A percentile compares a stretch with the other conserved stretches of the same genome.
These are phyloP conservation scores for Xylariomycetidae sp. DNA, from an alignment of 2,329 filamentous ascomycete species.

Conservation along the genomic window DNA sequence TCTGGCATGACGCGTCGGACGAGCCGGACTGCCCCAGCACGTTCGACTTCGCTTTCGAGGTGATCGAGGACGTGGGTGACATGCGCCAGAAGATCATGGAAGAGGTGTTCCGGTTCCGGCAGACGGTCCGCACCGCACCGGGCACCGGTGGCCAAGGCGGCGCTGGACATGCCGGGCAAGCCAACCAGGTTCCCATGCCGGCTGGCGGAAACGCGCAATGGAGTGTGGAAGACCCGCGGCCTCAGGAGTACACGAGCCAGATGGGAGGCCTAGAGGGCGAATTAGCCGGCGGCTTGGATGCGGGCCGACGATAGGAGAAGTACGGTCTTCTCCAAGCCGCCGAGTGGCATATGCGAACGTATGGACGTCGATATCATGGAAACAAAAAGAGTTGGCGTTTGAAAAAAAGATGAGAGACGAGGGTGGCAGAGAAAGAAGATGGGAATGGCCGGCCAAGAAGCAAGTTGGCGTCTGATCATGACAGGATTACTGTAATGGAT, in stretches of 20 bases:
- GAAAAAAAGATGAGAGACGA: too few relatives aligned
- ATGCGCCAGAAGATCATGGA: slow-evolving; percentile 97
- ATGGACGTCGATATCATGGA: too few relatives aligned
- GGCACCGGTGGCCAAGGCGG: slow-evolving; percentile 26
- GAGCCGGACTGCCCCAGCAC: slow-evolving; percentile 89
- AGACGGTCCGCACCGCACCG: slow-evolving; percentile 47
- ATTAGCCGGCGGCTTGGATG: slow-evolving; percentile 55
- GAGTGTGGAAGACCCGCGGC: slow-evolving; percentile 54
- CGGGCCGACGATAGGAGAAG: slow-evolving; percentile 23
- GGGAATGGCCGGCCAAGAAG: too few relatives aligned
- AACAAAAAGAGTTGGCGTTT: too few relatives aligned
- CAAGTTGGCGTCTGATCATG: too few relatives aligned
- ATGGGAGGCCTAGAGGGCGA: slow-evolving; percentile 51
- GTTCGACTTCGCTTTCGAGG: slow-evolving; percentile 97
- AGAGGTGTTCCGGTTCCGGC: slow-evolving; percentile 85
- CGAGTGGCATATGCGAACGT: too few relatives aligned
- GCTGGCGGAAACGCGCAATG: slow-evolving; percentile 42
- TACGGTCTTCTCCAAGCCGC: not conserved
- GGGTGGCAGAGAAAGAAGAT: too few relatives aligned
- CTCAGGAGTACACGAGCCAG: slow-evolving; percentile 49
- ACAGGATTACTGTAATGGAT: too few relatives aligned
- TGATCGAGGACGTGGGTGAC: slow-evolving; percentile 88
- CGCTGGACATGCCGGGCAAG: slow-evolving; percentile 30
- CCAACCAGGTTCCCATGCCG: slow-evolving; percentile 48
- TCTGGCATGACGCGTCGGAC: slow-evolving; percentile 97